phyloP scores from a whole-genome alignment of 1,284 basidiomycete genomes.

The Cryptococcus sp. region DNA sequence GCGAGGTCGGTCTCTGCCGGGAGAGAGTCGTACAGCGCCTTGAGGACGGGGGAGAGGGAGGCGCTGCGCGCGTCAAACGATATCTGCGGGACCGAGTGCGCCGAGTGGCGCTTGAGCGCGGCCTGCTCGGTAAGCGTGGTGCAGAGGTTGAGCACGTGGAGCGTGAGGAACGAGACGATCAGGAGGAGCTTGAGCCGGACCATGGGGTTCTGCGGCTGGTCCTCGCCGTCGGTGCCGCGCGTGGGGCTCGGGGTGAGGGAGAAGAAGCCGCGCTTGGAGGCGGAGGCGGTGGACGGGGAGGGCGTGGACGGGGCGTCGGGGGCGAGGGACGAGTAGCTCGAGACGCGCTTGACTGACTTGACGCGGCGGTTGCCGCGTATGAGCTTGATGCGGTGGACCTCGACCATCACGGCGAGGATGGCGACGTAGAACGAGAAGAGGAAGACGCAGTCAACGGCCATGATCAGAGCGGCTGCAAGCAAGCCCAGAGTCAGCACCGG shows the following conservation, averaged over 20 bases:
- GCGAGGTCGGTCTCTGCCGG: constrained; percentile 57
- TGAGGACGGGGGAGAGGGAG: constrained; percentile 60
- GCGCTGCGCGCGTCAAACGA: constrained; percentile 49
- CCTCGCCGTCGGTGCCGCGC: constrained; percentile 6
- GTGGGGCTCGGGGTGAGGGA: neutral
- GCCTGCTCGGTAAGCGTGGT: constrained; percentile 81
- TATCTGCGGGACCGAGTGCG: constrained; percentile 36
- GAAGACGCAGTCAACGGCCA: constrained; percentile 81
- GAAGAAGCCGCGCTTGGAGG: neutral
- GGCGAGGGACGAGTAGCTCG: constrained; percentile 22
- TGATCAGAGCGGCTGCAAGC: constrained; percentile 61
- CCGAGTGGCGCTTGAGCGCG: constrained; percentile 58
- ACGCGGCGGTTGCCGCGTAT: constrained; percentile 50
- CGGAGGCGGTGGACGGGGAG: constrained; percentile 9
- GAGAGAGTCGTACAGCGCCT: constrained; percentile 56
- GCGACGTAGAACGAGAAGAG: constrained; percentile 88
- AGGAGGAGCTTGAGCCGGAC: constrained; percentile 85
- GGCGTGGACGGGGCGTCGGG: constrained; percentile 13
- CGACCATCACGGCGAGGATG: constrained; percentile 89
- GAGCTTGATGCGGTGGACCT: constrained; percentile 63
- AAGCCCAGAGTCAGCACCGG: neutral
- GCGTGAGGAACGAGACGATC: constrained; percentile 78
- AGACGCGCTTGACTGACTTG: constrained; percentile 22
- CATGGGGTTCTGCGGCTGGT: constrained; percentile 67
- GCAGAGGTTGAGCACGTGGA: constrained; percentile 89